These are phyloP conservation scores for Kluyveromyces siamensis DNA, from an alignment of 805 yeast species.

Conservation along the genomic window DNA sequence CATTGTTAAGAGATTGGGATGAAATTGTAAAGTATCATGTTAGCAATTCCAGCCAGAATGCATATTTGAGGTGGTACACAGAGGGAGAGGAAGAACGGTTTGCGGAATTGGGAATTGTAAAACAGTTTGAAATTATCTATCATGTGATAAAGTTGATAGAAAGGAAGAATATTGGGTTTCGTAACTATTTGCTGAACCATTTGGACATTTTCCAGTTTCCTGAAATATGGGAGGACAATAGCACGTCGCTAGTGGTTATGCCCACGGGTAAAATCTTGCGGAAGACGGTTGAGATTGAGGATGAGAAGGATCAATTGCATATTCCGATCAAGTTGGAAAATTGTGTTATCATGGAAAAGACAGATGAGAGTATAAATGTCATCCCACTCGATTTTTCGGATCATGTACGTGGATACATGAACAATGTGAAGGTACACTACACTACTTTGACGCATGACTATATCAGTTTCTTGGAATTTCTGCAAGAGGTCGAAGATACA, in stretches of 20 bases:
- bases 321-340: slow-evolving; percentile 23
- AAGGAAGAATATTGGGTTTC: slow-evolving; percentile 20
- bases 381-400: slow-evolving; percentile 23
- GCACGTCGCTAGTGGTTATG: slow-evolving; percentile 13
- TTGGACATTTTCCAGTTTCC: slow-evolving; percentile 21
- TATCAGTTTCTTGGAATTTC: slow-evolving; percentile 16
- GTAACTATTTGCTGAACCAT: slow-evolving; percentile 22
- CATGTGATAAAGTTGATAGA: slow-evolving; percentile 24
- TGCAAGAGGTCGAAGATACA: slow-evolving; percentile 5
- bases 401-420: slow-evolving; percentile 23
- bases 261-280: slow-evolving; percentile 21
- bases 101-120: slow-evolving; percentile 7
- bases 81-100: slow-evolving; percentile 5
- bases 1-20: slow-evolving; percentile 21
- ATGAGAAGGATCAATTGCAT: slow-evolving; percentile 6
- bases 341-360: slow-evolving; percentile 20
- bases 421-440: slow-evolving; percentile 14
- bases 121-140: slow-evolving; percentile 22
- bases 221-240: slow-evolving; percentile 11
- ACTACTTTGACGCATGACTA: slow-evolving; percentile 20
- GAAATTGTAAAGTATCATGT: slow-evolving; percentile 15
- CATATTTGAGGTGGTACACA: slow-evolving; percentile 3
- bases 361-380: slow-evolving; percentile 14
- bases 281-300: slow-evolving; percentile 5
- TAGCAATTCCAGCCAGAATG: slow-evolving; percentile 2